Evolutionary conservation across 2,329 filamentous ascomycete genomes (phyloP).

Genomic region (Diaporthe batatas): DNA sequence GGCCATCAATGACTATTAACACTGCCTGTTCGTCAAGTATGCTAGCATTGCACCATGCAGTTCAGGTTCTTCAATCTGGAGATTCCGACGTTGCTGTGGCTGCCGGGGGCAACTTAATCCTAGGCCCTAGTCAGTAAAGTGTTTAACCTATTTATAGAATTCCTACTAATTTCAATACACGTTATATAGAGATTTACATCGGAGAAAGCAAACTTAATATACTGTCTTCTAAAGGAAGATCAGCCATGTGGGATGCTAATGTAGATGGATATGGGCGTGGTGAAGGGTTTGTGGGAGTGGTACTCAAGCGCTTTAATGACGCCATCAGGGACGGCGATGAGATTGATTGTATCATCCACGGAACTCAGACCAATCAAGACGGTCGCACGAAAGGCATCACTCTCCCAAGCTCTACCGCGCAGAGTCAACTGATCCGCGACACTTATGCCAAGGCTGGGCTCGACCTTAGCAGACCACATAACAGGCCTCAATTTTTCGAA

Average conservation of each 20-base stretch:
- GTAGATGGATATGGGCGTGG: slow-evolving; percentile 68
- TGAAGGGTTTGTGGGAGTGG: slow-evolving; percentile 61
- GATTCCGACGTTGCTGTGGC: slow-evolving; percentile 50
- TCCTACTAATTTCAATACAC: too few species aligned
- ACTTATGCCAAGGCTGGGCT: too few species aligned
- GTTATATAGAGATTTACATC: slow-evolving; percentile 51
- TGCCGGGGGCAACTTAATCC: slow-evolving; percentile 50
- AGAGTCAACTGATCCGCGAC: too few species aligned
- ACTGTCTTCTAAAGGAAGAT: slow-evolving; percentile 46
- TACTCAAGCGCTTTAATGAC: slow-evolving; percentile 49
- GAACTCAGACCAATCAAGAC: slow-evolving; percentile 59
- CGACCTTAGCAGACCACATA: too few species aligned
- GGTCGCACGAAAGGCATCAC: slow-evolving; percentile 53
- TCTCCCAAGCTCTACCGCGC: too few species aligned
- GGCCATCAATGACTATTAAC: slow-evolving; percentile 56
- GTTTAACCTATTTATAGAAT: too few species aligned
- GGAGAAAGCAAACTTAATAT: slow-evolving; percentile 46
- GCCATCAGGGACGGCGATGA: slow-evolving; percentile 42
- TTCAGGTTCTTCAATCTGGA: slow-evolving; percentile 50
- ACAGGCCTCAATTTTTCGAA: too few species aligned
- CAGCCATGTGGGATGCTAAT: slow-evolving; percentile 57
- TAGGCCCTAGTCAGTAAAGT: slow-evolving; percentile 29
- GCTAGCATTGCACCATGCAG: slow-evolving; percentile 54
- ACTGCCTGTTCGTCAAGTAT: slow-evolving; percentile 58
- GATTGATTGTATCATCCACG: slow-evolving; percentile 59